Percentiles rank a stretch among this genome's conserved stretches.
Conservation (phyloP, 2,329 filamentous ascomycete species). For the Aspergillus sp. region DNA sequence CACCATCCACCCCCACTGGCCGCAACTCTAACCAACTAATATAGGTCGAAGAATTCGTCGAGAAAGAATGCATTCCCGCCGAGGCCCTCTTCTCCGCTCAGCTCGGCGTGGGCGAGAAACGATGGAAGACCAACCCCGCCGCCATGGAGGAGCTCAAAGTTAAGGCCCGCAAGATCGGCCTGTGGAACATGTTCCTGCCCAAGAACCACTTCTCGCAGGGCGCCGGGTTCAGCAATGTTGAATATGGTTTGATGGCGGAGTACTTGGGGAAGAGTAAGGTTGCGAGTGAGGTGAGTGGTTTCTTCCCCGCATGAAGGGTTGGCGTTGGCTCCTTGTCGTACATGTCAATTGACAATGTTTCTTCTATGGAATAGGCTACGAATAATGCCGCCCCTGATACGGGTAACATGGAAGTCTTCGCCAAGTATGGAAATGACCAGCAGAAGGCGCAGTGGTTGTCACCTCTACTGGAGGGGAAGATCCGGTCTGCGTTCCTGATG, state of each 20-base stretch:
- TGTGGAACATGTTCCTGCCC: slow-evolving; percentile 99
- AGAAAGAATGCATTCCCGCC: slow-evolving; percentile 89
- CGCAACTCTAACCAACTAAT: not conserved
- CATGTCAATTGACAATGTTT: not conserved
- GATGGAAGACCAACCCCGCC: slow-evolving; percentile 77
- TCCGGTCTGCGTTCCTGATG: slow-evolving; percentile 90
- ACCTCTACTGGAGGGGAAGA: slow-evolving; percentile 79
- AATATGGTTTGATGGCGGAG: slow-evolving; percentile 98
- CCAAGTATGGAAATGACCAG: slow-evolving; percentile 82
- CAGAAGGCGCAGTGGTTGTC: slow-evolving; percentile 83
- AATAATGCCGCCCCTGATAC: slow-evolving; percentile 92
- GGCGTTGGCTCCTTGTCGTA: not conserved
- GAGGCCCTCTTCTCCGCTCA: slow-evolving; percentile 79
- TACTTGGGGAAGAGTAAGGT: slow-evolving; percentile 81
- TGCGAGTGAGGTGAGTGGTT: slow-evolving; percentile 65
- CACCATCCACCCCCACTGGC: not conserved
- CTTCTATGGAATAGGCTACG: slow-evolving; percentile 57
- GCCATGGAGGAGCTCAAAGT: slow-evolving; percentile 87
- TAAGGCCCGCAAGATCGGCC: slow-evolving; percentile 75
- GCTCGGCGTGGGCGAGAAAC: slow-evolving; percentile 69
- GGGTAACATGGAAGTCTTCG: slow-evolving; percentile 92
- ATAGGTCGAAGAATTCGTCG: slow-evolving; percentile 89
- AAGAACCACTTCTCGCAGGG: slow-evolving; percentile 95
- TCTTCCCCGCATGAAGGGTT: not conserved
- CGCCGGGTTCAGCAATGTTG: slow-evolving; percentile 89